A percentile compares a stretch with the other conserved stretches of the same genome.
phyloP scores from a whole-genome alignment of 1,284 basidiomycete genomes.

The Cutaneotrichosporon sp. region DNA sequence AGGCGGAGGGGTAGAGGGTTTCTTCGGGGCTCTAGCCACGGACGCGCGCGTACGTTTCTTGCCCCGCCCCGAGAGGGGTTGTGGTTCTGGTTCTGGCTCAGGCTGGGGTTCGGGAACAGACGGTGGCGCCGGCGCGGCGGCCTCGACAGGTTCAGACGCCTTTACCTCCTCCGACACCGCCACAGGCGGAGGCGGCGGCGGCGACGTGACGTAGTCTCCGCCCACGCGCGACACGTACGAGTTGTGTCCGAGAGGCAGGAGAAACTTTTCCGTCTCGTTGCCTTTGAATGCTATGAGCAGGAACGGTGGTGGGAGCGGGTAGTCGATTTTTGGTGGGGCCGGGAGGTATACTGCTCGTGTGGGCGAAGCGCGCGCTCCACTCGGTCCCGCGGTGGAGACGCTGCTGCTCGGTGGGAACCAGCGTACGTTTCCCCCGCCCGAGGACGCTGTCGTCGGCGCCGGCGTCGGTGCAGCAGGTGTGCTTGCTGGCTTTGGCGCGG shows the following conservation, averaged over 20 bases:
- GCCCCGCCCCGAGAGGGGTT: not conserved
- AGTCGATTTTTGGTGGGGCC: conserved; percentile 19
- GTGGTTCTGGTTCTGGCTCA: not conserved
- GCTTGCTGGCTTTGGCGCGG: too few species aligned
- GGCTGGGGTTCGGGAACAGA: not conserved
- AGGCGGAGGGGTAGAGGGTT: conserved; percentile 1
- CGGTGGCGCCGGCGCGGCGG: too few species aligned
- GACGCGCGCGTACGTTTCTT: conserved; percentile 20
- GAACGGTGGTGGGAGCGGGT: conserved; percentile 36
- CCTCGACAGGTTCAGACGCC: not conserved
- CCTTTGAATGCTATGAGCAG: conserved; percentile 43
- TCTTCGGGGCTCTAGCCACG: conserved; percentile 8
- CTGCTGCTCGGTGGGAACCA: too few species aligned
- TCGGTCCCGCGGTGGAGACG: too few species aligned
- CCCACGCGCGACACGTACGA: conserved; percentile 39
- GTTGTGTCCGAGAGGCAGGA: conserved; percentile 33
- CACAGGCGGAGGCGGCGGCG: conserved; percentile 4
- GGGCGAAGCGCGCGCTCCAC: too few species aligned
- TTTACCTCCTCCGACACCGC: not conserved
- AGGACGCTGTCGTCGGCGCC: not conserved
- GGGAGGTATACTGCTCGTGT: not conserved
- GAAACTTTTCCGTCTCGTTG: conserved; percentile 37
- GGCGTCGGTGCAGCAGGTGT: not conserved
- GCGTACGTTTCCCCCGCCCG: too few species aligned
- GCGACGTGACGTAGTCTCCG: conserved; percentile 32